Conservation (phyloP, 2,329 filamentous ascomycete genomes). For the Microascus cirrosus region DNA sequence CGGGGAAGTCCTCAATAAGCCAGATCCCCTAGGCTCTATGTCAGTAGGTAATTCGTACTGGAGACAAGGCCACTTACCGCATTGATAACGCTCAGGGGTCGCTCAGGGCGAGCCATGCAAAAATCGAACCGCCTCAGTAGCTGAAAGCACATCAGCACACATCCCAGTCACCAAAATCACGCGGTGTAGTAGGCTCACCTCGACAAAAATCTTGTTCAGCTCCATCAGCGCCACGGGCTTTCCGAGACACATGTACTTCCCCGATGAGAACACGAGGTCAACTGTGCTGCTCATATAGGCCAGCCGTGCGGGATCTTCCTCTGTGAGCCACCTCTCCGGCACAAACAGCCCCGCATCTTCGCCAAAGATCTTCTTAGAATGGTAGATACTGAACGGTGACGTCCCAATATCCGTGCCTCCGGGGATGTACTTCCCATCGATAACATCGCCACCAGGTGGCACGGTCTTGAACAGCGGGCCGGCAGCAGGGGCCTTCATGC, state of each 20-base stretch:
- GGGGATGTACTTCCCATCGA: conserved; percentile 28
- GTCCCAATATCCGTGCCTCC: conserved; percentile 32
- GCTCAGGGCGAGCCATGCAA: background rate
- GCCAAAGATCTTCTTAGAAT: conserved; percentile 24
- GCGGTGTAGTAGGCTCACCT: conserved; percentile 16
- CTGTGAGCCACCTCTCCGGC: conserved; percentile 35
- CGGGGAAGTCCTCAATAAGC: conserved; percentile 5
- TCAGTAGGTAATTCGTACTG: background rate
- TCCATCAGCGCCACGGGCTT: conserved; percentile 31
- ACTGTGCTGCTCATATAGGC: conserved; percentile 23
- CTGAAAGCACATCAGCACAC: background rate
- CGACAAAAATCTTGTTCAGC: conserved; percentile 29
- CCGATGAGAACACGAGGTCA: conserved; percentile 30
- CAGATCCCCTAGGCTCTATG: background rate
- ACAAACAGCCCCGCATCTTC: conserved; percentile 27
- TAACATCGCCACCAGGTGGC: conserved; percentile 23
- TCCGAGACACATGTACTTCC: conserved; percentile 32
- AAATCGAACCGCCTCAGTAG: conserved; percentile 1
- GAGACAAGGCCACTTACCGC: background rate
- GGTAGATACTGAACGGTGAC: conserved; percentile 26
- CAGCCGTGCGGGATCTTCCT: conserved; percentile 17
- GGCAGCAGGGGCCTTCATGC: conserved; percentile 31
- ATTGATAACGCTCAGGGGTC: background rate
- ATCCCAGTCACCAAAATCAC: too few relatives aligned
- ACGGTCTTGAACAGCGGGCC: conserved; percentile 21